Evolutionary conservation across 176 grass and related monocot species (phyloP).

Genomic region (Pontederia crassipes): DNA sequence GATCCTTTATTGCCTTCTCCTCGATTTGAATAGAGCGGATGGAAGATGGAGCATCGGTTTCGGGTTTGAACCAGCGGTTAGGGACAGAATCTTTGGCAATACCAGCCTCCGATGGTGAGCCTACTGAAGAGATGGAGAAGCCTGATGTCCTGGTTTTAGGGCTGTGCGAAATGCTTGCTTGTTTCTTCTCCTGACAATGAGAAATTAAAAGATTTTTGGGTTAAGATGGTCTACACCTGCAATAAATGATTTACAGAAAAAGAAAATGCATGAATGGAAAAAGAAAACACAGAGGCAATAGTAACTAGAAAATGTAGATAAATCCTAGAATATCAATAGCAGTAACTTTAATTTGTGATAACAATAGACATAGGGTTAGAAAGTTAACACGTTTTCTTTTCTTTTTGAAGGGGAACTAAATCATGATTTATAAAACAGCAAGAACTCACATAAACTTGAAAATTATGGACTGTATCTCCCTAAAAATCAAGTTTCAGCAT

Average conservation of each 20-base stretch:
- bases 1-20: slow-evolving; percentile 93
- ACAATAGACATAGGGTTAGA: too few relatives aligned
- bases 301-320: too few relatives aligned
- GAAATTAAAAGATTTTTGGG: neutral
- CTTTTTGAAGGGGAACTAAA: too few relatives aligned
- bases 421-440: too few relatives aligned
- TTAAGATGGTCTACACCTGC: neutral
- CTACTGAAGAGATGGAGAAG: slow-evolving; percentile 46
- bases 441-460: too few relatives aligned
- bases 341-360: too few relatives aligned
- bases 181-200: slow-evolving; percentile 62
- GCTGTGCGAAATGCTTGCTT: slow-evolving; percentile 46
- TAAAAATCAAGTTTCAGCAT: too few relatives aligned
- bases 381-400: too few relatives aligned
- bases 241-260: neutral
- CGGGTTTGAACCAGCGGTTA: slow-evolving; percentile 93
- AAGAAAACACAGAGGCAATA: too few relatives aligned
- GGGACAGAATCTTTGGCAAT: slow-evolving; percentile 41
- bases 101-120: slow-evolving; percentile 31
- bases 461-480: too few relatives aligned
- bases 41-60: slow-evolving; percentile 62
- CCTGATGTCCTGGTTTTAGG: slow-evolving; percentile 66
- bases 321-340: too few relatives aligned
- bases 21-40: slow-evolving; percentile 97
- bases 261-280: neutral